Percentiles rank a stretch among this genome's conserved stretches.
Evolutionary conservation across 148 eudicot species (phyloP).

Genomic region (Diospyros kaki): DNA sequence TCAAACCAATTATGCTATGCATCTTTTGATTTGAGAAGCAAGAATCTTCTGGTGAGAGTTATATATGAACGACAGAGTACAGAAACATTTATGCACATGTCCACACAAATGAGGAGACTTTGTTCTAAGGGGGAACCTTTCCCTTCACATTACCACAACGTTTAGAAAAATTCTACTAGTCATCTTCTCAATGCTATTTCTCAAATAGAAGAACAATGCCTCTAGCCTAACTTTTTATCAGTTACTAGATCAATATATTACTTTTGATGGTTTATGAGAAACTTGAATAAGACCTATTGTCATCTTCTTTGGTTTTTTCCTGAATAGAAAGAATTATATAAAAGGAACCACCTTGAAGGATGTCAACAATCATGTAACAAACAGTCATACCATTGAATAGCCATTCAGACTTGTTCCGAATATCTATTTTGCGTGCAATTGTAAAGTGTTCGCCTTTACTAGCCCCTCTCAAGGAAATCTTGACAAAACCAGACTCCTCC

Average conservation of each 20-base stretch:
- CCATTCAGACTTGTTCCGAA: slow-evolving; percentile 91
- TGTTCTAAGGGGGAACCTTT: neutral
- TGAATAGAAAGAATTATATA: too few relatives aligned
- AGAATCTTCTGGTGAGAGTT: neutral
- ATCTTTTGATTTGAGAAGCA: neutral
- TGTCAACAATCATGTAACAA: slow-evolving; percentile 3
- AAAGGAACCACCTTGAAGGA: too few relatives aligned
- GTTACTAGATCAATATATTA: neutral
- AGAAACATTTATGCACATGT: neutral
- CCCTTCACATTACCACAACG: neutral
- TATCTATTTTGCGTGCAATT: slow-evolving; percentile 72
- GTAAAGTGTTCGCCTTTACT: slow-evolving; percentile 36
- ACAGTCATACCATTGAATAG: slow-evolving; percentile 50
- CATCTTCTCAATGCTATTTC: neutral
- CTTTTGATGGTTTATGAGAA: neutral
- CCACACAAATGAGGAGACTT: neutral
- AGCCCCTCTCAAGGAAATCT: slow-evolving; percentile 67
- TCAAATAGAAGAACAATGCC: neutral
- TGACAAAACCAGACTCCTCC: slow-evolving; percentile 68
- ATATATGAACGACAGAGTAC: neutral
- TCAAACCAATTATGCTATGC: neutral
- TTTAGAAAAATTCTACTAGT: neutral
- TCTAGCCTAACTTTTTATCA: neutral
- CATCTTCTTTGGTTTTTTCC: too few relatives aligned
- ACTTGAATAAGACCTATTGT: neutral